Conservation (phyloP, 306 rosid genomes). For the Alnus glutinosa region DNA sequence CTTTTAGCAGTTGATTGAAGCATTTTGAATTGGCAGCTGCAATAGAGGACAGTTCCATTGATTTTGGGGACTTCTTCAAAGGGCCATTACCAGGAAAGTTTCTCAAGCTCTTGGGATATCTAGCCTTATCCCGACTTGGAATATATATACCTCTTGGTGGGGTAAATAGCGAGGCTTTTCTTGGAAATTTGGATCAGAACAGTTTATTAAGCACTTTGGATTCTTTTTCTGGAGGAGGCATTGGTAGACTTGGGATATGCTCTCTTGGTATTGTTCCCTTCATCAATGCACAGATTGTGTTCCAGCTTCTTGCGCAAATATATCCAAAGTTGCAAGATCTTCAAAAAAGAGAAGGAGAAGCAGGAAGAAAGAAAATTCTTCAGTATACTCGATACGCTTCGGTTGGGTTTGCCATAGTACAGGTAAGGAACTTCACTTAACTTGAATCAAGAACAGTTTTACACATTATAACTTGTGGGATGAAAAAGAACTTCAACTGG, state of each 20-base stretch:
- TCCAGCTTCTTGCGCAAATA: conserved; percentile 94
- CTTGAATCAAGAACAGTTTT: neutral
- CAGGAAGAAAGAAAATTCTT: conserved; percentile 91
- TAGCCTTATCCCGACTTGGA: conserved; percentile 87
- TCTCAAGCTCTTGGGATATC: conserved; percentile 79
- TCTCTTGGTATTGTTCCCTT: conserved; percentile 95
- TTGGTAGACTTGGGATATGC: conserved; percentile 92
- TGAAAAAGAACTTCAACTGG: neutral
- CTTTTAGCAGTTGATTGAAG: conserved; percentile 35
- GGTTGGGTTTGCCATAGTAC: conserved; percentile 92
- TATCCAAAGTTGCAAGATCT: conserved; percentile 96
- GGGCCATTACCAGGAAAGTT: conserved; percentile 95
- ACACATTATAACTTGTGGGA: neutral
- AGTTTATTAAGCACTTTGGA: conserved; percentile 87
- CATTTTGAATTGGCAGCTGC: conserved; percentile 68
- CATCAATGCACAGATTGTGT: conserved; percentile 92
- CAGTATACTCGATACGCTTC: conserved; percentile 94
- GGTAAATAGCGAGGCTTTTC: conserved; percentile 90
- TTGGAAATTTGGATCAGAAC: conserved; percentile 90
- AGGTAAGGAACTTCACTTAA: conserved; percentile 50
- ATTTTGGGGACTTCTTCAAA: conserved; percentile 92
- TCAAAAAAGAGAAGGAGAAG: conserved; percentile 94
- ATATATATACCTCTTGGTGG: conserved; percentile 93
- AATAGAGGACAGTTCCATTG: conserved; percentile 89
- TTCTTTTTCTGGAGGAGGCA: conserved; percentile 97